Evolutionary conservation across 169 alveolate species (phyloP).

Genomic region (Cystoisospora suis): DNA sequence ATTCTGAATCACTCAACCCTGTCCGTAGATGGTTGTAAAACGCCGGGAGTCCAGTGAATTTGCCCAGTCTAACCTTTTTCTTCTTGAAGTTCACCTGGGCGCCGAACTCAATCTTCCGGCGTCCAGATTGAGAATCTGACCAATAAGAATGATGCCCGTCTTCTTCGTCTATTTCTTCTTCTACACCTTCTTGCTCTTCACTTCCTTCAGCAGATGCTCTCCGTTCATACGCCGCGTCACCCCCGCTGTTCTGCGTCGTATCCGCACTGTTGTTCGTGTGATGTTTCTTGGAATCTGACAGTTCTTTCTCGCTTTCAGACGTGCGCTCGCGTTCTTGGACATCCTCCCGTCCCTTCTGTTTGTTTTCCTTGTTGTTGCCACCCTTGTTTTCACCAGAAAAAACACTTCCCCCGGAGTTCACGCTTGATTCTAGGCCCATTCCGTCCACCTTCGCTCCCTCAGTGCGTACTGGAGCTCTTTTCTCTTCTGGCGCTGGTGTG

Average conservation of each 20-base stretch:
- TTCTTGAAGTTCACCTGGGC: background rate
- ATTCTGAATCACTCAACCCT: background rate
- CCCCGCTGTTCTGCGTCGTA: background rate
- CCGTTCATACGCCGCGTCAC: background rate
- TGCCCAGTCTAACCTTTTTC: background rate
- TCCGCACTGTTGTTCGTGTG: no score
- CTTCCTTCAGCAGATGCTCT: background rate
- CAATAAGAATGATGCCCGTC: background rate
- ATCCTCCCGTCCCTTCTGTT: background rate
- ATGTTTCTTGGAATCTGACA: no score
- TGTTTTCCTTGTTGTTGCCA: no score
- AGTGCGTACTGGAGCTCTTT: no score
- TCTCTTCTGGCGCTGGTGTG: no score
- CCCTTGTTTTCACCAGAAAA: no score
- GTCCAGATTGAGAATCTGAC: constrained; percentile 1
- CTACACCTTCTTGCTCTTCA: background rate
- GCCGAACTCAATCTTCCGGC: constrained; percentile 15
- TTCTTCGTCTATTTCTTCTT: background rate
- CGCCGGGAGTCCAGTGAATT: background rate
- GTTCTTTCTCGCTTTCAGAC: no score
- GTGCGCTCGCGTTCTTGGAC: background rate
- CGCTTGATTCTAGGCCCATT: no score
- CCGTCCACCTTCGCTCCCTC: no score
- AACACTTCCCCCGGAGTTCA: no score
- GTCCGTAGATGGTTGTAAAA: background rate